Percentiles rank a stretch among this genome's conserved stretches.
Conservation (phyloP, 1,284 basidiomycete species). For the Trichosporon ovoides region DNA sequence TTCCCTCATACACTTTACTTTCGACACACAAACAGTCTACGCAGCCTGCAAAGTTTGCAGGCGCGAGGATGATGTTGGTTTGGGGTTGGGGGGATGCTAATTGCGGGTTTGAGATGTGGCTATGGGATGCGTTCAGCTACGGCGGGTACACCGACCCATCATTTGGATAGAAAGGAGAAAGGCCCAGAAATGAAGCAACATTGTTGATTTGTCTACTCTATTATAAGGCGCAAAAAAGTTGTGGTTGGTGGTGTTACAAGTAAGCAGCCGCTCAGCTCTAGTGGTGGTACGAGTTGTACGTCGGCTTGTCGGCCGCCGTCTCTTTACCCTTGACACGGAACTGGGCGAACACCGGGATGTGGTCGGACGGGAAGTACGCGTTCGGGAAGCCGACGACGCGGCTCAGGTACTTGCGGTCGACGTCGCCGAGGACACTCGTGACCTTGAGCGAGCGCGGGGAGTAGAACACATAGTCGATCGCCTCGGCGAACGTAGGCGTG, state of each 20-base stretch:
- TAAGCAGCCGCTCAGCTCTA: background rate
- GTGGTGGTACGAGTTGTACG: slow-evolving; percentile 18
- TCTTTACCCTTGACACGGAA: slow-evolving; percentile 44
- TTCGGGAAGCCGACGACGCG: slow-evolving; percentile 97
- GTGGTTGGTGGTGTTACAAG: background rate
- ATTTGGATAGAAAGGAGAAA: background rate
- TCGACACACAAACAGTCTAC: slow-evolving; percentile 23
- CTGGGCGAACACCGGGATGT: slow-evolving; percentile 51
- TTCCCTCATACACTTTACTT: slow-evolving; percentile 20
- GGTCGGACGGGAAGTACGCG: slow-evolving; percentile 86
- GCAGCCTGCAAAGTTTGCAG: background rate
- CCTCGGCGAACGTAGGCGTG: slow-evolving; percentile 75
- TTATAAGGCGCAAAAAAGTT: background rate
- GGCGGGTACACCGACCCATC: background rate
- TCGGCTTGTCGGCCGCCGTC: slow-evolving; percentile 49
- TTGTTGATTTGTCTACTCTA: slow-evolving; percentile 1
- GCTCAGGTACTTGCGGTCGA: slow-evolving; percentile 78
- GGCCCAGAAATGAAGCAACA: slow-evolving; percentile 5
- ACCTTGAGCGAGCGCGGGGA: slow-evolving; percentile 71
- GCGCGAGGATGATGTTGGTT: slow-evolving; percentile 2
- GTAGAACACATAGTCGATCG: slow-evolving; percentile 94
- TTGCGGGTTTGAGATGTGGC: background rate
- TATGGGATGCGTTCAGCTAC: background rate
- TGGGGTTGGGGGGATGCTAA: background rate
- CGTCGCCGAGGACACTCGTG: slow-evolving; percentile 81